A percentile compares a stretch with the other conserved stretches of the same genome.
Evolutionary conservation across 129 eudicot species (phyloP).

Genomic region (Kitagawia praeruptora): DNA sequence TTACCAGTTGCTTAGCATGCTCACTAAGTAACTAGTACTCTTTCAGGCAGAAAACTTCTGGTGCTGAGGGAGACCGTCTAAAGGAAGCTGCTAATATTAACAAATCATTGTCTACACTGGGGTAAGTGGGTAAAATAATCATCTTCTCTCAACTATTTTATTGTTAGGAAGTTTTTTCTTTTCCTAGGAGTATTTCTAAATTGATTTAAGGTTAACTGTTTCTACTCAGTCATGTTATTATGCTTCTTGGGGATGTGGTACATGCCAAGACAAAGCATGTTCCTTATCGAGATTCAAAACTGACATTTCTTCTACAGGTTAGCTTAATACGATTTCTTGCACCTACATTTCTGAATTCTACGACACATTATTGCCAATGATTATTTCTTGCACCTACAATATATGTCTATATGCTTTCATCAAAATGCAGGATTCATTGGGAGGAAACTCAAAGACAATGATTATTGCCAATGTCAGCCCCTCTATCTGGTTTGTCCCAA

Average conservation of each 20-base stretch:
- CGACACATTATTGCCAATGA: no score
- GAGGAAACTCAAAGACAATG: slow-evolving; percentile 96
- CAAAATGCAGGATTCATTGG: slow-evolving; percentile 76
- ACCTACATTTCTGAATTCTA: not conserved
- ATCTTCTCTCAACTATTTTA: not conserved
- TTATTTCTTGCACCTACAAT: not conserved
- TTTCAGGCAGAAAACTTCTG: slow-evolving; percentile 86
- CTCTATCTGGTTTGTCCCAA: slow-evolving; percentile 57
- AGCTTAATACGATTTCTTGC: not conserved
- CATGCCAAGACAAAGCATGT: slow-evolving; percentile 68
- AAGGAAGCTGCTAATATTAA: slow-evolving; percentile 95
- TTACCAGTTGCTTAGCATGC: not conserved
- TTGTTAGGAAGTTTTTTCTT: not conserved
- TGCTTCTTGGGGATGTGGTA: slow-evolving; percentile 84
- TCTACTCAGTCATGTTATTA: slow-evolving; percentile 74
- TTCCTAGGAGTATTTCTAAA: not conserved
- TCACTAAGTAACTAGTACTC: not conserved
- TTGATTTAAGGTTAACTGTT: slow-evolving; percentile 1
- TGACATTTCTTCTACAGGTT: slow-evolving; percentile 64
- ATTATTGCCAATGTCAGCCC: slow-evolving; percentile 97
- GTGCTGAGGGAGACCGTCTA: slow-evolving; percentile 96
- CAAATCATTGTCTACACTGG: slow-evolving; percentile 81
- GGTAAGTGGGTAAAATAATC: slow-evolving; percentile 47
- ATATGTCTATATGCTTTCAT: not conserved
- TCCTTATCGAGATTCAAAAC: slow-evolving; percentile 94